Conservation (phyloP, 768 basidiomycete species). For the Leccinellum luteum region DNA sequence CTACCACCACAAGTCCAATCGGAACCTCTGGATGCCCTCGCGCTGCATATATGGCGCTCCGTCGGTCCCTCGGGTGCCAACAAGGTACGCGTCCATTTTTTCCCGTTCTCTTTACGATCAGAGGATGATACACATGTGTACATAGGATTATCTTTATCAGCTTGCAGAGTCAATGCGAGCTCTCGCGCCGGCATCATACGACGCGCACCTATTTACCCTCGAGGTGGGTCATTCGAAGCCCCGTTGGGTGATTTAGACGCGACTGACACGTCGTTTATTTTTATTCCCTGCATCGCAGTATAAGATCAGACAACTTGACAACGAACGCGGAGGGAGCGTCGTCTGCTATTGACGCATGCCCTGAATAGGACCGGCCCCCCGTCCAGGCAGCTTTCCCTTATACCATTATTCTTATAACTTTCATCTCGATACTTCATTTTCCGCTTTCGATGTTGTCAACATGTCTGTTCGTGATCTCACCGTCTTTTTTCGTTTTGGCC, state of each 20-base stretch:
- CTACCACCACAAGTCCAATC: conserved; percentile 59
- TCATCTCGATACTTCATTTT: background rate
- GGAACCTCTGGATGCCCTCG: conserved; percentile 66
- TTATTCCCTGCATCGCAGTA: background rate
- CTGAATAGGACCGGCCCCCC: background rate
- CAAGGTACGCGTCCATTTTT: conserved; percentile 52
- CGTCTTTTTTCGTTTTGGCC: background rate
- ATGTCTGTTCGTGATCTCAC: too few relatives aligned
- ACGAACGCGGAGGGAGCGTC: background rate
- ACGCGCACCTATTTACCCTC: conserved; percentile 71
- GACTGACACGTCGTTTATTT: background rate
- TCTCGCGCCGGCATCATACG: conserved; percentile 69
- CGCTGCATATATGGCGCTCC: conserved; percentile 65
- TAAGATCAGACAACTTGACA: conserved; percentile 15
- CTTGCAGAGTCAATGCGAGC: conserved; percentile 68
- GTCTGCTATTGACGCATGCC: conserved; percentile 2
- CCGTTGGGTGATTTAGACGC: background rate
- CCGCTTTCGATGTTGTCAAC: too few relatives aligned
- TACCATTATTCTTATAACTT: background rate
- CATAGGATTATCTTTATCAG: conserved; percentile 81
- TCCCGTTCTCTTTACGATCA: background rate
- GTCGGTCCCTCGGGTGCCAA: conserved; percentile 87
- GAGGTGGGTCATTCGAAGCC: conserved; percentile 47
- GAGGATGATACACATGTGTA: background rate
- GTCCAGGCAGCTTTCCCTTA: background rate